A percentile compares a stretch with the other conserved stretches of the same genome.
These are phyloP conservation scores for Erodium chrysanthum DNA, from an alignment of 441 rosid species.

Conservation along the genomic window DNA sequence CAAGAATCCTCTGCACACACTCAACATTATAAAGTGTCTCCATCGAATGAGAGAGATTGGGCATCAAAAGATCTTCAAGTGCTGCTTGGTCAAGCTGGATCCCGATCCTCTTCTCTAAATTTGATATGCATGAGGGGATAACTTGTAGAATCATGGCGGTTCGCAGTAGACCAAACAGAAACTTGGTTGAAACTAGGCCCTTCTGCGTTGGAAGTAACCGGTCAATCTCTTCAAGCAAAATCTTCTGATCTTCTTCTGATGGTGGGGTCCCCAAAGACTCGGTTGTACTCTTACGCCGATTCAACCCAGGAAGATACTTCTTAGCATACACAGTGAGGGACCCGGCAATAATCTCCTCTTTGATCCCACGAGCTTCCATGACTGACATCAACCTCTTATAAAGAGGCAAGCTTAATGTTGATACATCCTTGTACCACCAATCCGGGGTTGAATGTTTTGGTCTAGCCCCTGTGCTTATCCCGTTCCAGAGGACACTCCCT, in stretches of 20 bases:
- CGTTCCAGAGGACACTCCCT: slow-evolving; percentile 89
- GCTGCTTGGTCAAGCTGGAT: slow-evolving; percentile 95
- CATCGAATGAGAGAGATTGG: slow-evolving; percentile 71
- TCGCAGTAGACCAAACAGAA: slow-evolving; percentile 73
- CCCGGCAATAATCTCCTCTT: slow-evolving; percentile 64
- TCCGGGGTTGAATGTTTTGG: slow-evolving; percentile 60
- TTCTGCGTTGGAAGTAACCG: slow-evolving; percentile 63
- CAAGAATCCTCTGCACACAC: slow-evolving; percentile 70
- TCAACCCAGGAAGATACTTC: slow-evolving; percentile 73
- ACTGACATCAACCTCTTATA: slow-evolving; percentile 56
- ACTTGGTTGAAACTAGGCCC: slow-evolving; percentile 66
- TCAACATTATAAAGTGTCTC: slow-evolving; percentile 92
- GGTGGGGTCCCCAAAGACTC: slow-evolving; percentile 48
- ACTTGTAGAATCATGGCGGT: slow-evolving; percentile 71
- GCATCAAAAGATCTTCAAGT: slow-evolving; percentile 89
- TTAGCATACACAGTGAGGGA: slow-evolving; percentile 62
- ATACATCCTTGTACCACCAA: slow-evolving; percentile 98
- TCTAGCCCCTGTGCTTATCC: slow-evolving; percentile 89
- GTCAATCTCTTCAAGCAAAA: slow-evolving; percentile 62
- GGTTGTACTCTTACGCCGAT: slow-evolving; percentile 53
- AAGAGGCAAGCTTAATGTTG: slow-evolving; percentile 60
- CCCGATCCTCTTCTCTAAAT: slow-evolving; percentile 74
- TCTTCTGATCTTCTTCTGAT: slow-evolving; percentile 78
- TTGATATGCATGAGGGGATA: slow-evolving; percentile 46
- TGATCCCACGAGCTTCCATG: slow-evolving; percentile 77